Base-by-base conservation (phyloP, 306 rosid species). In the Acacia acuminata region DNA sequence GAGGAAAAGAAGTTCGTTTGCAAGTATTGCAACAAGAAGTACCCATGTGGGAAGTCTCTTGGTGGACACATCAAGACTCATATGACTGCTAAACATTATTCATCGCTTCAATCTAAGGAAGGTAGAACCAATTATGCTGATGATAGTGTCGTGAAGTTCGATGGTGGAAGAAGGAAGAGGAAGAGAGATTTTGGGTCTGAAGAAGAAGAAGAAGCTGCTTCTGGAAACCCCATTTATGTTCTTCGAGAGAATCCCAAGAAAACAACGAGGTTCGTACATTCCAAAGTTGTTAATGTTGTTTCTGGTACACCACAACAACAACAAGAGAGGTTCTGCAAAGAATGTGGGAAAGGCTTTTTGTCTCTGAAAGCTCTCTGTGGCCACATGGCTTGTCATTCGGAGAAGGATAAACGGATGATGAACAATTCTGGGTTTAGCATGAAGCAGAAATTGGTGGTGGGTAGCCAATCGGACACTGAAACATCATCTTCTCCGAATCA, bases 331-430 rank as follows among this genome's bases (percentile, higher is more conserved):
- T 82, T 90, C 56, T 95, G 99, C 73, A 92, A 88, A 75, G 93
- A 93, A 87, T 93, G 98, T 84, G 98, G 98, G 12, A 91, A 90
- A 85, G 90, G 94, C 58, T 95, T 95, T 81, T 74, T 84, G 38
- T 93, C 98, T 38, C 68, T 89, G 88, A 93, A 95, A 82, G 97
- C 98, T 83, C 86, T 93, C 4, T 90, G 91, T 77, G 95, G 97
- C 50, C 98, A 93, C 87, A 91, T 95, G 99, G 97, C 96, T 85
- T 88, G 89, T 84, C 97, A 93, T 77, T 92, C 94, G 1, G 98
- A 94, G 8, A 94, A 88, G 69, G 98, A 93, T 45, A 91, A 79
- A 73, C 82, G 85, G 69, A 34, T 17, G 24, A 32, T 75, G 53
- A 16, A 82, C 78, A 55, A 76, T 36, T 85, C 77, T 51, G 82